Base-by-base conservation (phyloP, 1,284 basidiomycete species). In the Hypsizygus ulmarius region DNA sequence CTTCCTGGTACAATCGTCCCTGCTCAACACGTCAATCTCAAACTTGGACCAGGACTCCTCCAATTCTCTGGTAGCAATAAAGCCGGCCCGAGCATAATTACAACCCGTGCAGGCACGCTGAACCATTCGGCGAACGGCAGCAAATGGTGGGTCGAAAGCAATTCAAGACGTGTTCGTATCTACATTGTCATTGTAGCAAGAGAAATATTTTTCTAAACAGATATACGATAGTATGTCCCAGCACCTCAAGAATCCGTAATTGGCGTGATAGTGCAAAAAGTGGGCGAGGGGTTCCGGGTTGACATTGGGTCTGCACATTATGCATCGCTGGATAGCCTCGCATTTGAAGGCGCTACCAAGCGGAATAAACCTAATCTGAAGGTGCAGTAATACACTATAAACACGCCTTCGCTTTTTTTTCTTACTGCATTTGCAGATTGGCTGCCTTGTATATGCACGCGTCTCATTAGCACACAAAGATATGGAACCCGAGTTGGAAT, bases 401-500 rank as follows among this genome's bases (percentile, higher is more conserved):
- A 25, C 7, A 3, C 7, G 3, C 7, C 28, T 34, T 7, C 12
- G 25, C 10, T 27, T 2, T 43, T 46, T 15, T 9, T 11, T 10
- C 16, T 15, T 30, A 10, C 10, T 40, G 18, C 2, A 36, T 15
- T 41, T 47, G 16, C 55, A 93, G 90, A 80, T 93, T 39, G 90
- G 91, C 29, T 78, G 82, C 6, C 66, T 93, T 33, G 75, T 93
- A 1, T 93, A 92, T 64, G 89, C 88, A 1, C 81, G 90, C 36
- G 83, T 93, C 27, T 90, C 88, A 8, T 68, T 93, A 18, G 90
- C 91, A 11, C 87, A 92, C 59, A 90, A 88, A 60, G 90, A 93
- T 62, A 91, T 92, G 83, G 90, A 93, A 44, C 90, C 90, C 1
- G 90, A 93, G 59, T 70, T 93, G 3, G 89, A 92, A 61, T 93